Evolutionary conservation across 2,329 filamentous ascomycete genomes (phyloP).

Genomic region (Aspergillus hortae): DNA sequence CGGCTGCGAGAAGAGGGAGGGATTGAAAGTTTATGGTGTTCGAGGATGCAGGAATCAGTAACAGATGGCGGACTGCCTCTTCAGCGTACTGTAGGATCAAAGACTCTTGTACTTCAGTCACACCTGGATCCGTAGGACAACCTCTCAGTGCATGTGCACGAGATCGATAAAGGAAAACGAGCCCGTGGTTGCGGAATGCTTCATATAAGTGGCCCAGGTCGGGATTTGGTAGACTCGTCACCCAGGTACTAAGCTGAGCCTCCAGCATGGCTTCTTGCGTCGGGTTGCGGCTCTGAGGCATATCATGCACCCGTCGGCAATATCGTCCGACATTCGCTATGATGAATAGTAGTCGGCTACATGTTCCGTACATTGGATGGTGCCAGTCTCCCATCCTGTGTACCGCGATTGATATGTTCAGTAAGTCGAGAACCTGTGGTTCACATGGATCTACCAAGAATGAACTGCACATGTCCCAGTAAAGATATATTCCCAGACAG

Average conservation of each 20-base stretch:
- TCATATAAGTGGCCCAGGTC: slow-evolving; percentile 11
- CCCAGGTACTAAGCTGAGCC: slow-evolving; percentile 7
- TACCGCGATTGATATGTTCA: slow-evolving; percentile 5
- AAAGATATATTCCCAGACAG: slow-evolving; percentile 13
- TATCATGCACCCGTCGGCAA: slow-evolving; percentile 8
- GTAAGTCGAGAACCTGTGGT: slow-evolving; percentile 1
- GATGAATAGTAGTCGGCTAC: slow-evolving; percentile 8
- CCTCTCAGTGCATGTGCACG: slow-evolving; percentile 7
- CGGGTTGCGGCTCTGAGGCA: slow-evolving; percentile 5
- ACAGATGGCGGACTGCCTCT: slow-evolving; percentile 11
- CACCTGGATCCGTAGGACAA: slow-evolving; percentile 5
- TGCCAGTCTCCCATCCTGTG: slow-evolving; percentile 11
- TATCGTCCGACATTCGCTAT: slow-evolving; percentile 12
- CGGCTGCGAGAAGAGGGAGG: slow-evolving; percentile 11
- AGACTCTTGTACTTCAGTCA: slow-evolving; percentile 8
- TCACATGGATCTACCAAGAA: slow-evolving; percentile 9
- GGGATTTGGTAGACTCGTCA: slow-evolving; percentile 4
- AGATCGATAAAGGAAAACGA: slow-evolving; percentile 12
- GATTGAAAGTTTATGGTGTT: slow-evolving; percentile 12
- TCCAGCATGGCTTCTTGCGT: slow-evolving; percentile 11
- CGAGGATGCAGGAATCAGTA: slow-evolving; percentile 7
- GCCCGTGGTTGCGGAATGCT: slow-evolving; percentile 12
- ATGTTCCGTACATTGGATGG: slow-evolving; percentile 14
- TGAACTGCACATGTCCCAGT: slow-evolving; percentile 14
- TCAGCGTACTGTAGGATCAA: slow-evolving; percentile 10